These are phyloP conservation scores for Aegle marmelos DNA, from an alignment of 345 rosid species.

Conservation along the genomic window DNA sequence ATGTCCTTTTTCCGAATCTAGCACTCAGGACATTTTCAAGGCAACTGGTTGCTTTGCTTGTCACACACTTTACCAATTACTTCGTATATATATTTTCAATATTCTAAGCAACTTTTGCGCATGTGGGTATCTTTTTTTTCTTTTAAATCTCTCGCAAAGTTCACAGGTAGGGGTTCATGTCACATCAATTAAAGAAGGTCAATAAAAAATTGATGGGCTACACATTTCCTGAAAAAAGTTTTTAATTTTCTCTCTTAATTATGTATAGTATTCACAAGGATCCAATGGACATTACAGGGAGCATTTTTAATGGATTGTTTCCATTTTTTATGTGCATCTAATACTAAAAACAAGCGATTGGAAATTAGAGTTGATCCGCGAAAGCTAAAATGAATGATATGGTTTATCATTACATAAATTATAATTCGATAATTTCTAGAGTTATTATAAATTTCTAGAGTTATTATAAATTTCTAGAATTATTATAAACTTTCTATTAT, in stretches of 20 bases:
- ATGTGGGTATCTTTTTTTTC: not conserved
- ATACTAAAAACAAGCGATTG: not conserved
- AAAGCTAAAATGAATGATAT: not conserved
- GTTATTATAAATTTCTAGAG: no score
- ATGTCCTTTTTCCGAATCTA: slow-evolving; percentile 1
- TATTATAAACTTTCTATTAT: no score
- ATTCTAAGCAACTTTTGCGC: not conserved
- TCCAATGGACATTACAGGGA: no score
- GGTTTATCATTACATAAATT: no score
- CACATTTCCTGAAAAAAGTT: not conserved
- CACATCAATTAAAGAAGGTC: not conserved
- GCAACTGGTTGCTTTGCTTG: slow-evolving; percentile 28
- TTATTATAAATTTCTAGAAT: no score
- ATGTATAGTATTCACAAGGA: no score
- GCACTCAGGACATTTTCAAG: slow-evolving; percentile 1
- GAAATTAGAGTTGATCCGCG: not conserved
- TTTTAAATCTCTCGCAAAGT: not conserved
- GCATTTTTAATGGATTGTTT: no score
- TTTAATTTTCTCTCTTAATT: no score
- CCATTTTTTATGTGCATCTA: no score
- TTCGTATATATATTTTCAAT: not conserved
- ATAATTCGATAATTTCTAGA: no score
- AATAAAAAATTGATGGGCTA: not conserved
- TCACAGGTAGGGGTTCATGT: not conserved
- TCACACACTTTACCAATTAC: not conserved